Percentiles rank a stretch among this genome's conserved stretches.
Evolutionary conservation across 768 basidiomycete genomes (phyloP).

Genomic region (Cytidiella melzeri): DNA sequence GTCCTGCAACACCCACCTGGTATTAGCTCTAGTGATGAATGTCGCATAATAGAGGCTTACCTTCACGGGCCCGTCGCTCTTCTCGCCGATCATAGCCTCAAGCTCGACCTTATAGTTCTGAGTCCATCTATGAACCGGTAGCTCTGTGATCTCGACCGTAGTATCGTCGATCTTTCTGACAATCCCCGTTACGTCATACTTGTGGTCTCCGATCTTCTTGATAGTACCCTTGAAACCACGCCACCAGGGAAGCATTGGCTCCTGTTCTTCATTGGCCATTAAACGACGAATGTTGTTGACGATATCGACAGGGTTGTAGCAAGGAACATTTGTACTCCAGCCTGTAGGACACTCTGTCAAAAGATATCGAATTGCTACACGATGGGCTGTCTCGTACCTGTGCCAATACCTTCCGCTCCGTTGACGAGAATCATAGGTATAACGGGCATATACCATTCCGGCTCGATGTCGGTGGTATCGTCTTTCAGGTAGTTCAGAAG

Average conservation of each 20-base stretch:
- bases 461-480: slow-evolving; percentile 82
- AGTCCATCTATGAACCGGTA: slow-evolving; percentile 96
- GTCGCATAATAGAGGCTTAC: slow-evolving; percentile 28
- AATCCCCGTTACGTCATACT: slow-evolving; percentile 75
- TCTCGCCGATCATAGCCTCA: slow-evolving; percentile 84
- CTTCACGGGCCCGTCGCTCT: slow-evolving; percentile 78
- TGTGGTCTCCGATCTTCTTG: slow-evolving; percentile 75
- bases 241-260: slow-evolving; percentile 95
- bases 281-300: slow-evolving; percentile 80
- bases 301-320: slow-evolving; percentile 89
- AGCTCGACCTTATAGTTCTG: slow-evolving; percentile 87
- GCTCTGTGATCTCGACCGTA: slow-evolving; percentile 92
- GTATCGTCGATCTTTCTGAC: slow-evolving; percentile 73
- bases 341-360: slow-evolving; percentile 49
- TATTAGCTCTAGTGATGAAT: not conserved
- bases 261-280: slow-evolving; percentile 79
- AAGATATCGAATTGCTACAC: not conserved
- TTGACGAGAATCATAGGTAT: slow-evolving; percentile 88
- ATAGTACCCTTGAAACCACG: slow-evolving; percentile 90
- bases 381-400: slow-evolving; percentile 44
- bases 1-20: too few species aligned
- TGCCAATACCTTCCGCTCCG: slow-evolving; percentile 96
- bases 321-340: slow-evolving; percentile 92
- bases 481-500: slow-evolving; percentile 82
- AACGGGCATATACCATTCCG: slow-evolving; percentile 90